Conservation (phyloP, 2,329 filamentous ascomycete genomes). For the Botrytis aclada region DNA sequence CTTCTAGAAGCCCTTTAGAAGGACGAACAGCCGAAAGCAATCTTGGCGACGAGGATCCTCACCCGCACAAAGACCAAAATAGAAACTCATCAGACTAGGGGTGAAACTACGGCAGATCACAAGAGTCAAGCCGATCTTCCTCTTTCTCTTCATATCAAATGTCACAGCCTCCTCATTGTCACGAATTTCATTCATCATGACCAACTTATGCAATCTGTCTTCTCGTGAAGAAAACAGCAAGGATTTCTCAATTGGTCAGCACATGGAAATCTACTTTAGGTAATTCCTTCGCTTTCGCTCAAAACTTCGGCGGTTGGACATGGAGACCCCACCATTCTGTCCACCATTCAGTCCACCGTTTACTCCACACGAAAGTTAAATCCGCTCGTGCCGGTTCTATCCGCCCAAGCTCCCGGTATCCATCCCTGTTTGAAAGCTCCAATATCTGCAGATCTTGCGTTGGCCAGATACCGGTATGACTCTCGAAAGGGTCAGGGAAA, state of each 20-base stretch:
- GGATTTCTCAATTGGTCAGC: not conserved
- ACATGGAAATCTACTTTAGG: not conserved
- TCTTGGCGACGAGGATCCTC: not conserved
- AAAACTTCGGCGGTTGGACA: constrained; percentile 12
- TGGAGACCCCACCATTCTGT: constrained; percentile 12
- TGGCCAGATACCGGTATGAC: not conserved
- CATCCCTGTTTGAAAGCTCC: not conserved
- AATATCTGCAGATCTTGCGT: not conserved
- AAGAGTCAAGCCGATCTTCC: not conserved
- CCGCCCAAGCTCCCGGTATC: not conserved
- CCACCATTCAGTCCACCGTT: not conserved
- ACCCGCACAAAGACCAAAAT: constrained; percentile 2
- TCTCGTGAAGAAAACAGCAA: not conserved
- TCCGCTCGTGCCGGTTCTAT: constrained; percentile 6
- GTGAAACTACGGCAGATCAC: not conserved
- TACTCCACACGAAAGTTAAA: not conserved
- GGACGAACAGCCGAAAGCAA: not conserved
- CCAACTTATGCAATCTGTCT: not conserved
- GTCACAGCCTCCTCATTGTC: not conserved
- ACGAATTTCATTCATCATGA: not conserved
- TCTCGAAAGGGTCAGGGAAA: not conserved
- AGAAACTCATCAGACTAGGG: not conserved
- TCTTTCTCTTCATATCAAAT: not conserved
- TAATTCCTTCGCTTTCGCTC: constrained; percentile 11
- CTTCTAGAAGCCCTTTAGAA: not conserved